A percentile compares a stretch with the other conserved stretches of the same genome.
Conservation (phyloP, 306 rosid species). For the Ceratonia siliqua region DNA sequence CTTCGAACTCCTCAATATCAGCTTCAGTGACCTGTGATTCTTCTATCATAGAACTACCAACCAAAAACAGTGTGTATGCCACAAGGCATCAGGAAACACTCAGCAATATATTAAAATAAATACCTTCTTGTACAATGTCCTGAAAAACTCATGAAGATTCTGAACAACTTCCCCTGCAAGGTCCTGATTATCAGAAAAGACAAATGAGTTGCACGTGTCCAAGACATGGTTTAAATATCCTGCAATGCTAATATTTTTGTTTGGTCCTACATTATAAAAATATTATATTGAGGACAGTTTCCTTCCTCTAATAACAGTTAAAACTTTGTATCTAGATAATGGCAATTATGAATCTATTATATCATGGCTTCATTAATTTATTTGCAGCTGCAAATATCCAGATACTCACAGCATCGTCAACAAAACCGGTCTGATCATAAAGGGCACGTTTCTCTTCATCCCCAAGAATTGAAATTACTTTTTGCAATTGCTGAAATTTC, state of each 20-base stretch:
- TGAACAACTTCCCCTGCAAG: slow-evolving; percentile 75
- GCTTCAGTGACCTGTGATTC: slow-evolving; percentile 62
- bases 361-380: neutral
- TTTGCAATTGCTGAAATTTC: slow-evolving; percentile 81
- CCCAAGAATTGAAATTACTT: slow-evolving; percentile 74
- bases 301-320: neutral
- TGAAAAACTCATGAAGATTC: slow-evolving; percentile 62
- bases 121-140: slow-evolving; percentile 70
- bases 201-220: neutral
- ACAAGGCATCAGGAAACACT: neutral
- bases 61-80: neutral
- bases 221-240: slow-evolving; percentile 16
- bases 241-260: slow-evolving; percentile 15
- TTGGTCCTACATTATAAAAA: slow-evolving; percentile 7
- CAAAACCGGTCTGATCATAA: slow-evolving; percentile 76
- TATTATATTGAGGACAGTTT: neutral
- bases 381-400: neutral
- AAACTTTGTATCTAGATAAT: neutral
- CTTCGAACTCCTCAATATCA: slow-evolving; percentile 69
- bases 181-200: slow-evolving; percentile 54
- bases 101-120: neutral
- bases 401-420: slow-evolving; percentile 70
- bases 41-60: neutral
- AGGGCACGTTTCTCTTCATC: slow-evolving; percentile 73
- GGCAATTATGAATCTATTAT: slow-evolving; percentile 10